Evolutionary conservation across 257 asterid species (phyloP).

Genomic region (Solanum boliviense): DNA sequence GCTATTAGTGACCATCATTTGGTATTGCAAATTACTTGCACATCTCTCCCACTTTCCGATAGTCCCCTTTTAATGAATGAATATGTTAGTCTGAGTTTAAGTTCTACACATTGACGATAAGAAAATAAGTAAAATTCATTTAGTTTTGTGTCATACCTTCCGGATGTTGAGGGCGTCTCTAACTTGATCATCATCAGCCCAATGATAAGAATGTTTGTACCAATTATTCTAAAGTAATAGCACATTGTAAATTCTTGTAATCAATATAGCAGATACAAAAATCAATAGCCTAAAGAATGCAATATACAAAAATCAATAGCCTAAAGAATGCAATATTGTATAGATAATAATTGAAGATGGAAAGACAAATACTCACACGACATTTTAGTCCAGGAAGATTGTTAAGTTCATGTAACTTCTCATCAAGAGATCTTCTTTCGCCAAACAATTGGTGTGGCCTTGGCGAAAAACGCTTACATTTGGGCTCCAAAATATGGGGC

Average conservation of each 20-base stretch:
- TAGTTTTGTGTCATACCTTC: neutral
- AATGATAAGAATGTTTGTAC: neutral
- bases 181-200: constrained; percentile 4
- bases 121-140: neutral
- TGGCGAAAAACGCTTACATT: neutral
- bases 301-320: neutral
- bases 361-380: constrained; percentile 2
- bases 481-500: constrained; percentile 6
- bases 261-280: neutral
- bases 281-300: neutral
- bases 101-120: neutral
- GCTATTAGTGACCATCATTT: neutral
- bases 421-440: constrained; percentile 9
- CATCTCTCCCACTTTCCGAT: constrained; percentile 14
- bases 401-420: neutral
- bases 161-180: constrained; percentile 5
- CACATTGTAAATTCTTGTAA: neutral
- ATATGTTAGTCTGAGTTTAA: neutral
- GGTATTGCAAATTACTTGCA: neutral
- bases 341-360: neutral
- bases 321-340: neutral
- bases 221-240: neutral
- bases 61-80: neutral
- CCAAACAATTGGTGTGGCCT: neutral
- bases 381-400: neutral